Evolutionary conservation across 2,329 filamentous ascomycete species (phyloP), one percentile per base, ranked within the genome.

Genomic region (Colletotrichum sp.): DNA sequence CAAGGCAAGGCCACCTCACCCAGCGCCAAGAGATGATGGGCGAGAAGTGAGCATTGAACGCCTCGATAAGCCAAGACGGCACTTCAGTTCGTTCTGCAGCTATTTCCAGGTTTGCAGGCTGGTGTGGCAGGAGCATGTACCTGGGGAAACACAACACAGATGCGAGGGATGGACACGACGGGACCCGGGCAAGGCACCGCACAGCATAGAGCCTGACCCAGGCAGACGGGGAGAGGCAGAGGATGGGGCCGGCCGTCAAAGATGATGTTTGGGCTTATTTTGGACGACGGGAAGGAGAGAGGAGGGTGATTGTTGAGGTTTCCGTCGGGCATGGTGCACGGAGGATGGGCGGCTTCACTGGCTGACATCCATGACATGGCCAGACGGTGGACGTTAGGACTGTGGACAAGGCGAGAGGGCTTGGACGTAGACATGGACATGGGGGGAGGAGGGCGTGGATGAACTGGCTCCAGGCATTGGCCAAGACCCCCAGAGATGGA

Each of bases 221-320:
- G 70, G 34, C 63, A 59, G 57, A 48, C 69, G 70, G 73, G 69
- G 64, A 65, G 57, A 73, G 48, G 55, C 69, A 75, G 52, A 19
- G 57, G 48, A 61, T 71, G 68, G 72, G 52, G 72, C 70, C 70
- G 64, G 70, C 55, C 57, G 64, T 64, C 55, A 48, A 57, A 36
- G 61, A 63, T 52, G 70, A 22, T 72, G 73, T 73, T 67, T 75
- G 57, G 73, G 28, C 63, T 72, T 73, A 75, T 73, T 73, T 72
- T 75, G 48, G 73, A 73, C 70, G 70, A 73, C 70, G 44, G 32
- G 34, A 34, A 48, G 39, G 39, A 48, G 39, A 44, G 39, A 48
- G 39, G 39, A 48, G 19, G 63, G 64, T 68, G 68, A 68, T 60
- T 68, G 73, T 75, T 68, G 73, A 75, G 73, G 64, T 48, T 68